Evolutionary conservation across 2,329 filamentous ascomycete genomes (phyloP).

Genomic region (Pseudogymnoascus sp.): DNA sequence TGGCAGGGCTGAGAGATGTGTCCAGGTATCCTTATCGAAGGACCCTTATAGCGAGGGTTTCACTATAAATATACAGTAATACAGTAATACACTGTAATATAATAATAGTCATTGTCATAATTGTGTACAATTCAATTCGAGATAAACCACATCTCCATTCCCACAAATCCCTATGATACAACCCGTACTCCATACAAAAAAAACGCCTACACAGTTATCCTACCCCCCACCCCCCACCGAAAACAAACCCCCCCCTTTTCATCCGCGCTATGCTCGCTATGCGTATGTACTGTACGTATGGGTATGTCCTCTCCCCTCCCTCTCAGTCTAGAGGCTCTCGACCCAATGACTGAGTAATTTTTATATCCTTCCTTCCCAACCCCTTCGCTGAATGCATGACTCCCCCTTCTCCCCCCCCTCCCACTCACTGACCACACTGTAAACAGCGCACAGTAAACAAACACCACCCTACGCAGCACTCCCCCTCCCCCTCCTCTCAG

Average conservation of each 20-base stretch:
- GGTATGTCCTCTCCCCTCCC: background rate
- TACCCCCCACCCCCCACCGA: background rate
- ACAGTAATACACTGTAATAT: background rate
- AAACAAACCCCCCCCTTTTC: background rate
- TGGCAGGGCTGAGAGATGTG: background rate
- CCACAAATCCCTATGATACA: background rate
- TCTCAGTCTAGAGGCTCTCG: background rate
- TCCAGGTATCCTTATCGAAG: background rate
- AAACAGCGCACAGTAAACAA: no score
- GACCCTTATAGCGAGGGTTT: background rate
- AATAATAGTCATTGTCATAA: background rate
- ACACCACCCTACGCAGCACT: background rate
- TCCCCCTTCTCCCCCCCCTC: conserved; percentile 42
- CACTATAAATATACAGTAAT: background rate
- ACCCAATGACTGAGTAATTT: background rate
- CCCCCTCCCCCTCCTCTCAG: conserved; percentile 48
- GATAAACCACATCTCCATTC: background rate
- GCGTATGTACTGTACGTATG: background rate
- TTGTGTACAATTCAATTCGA: background rate
- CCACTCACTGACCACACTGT: no score
- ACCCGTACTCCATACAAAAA: background rate
- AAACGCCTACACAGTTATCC: background rate
- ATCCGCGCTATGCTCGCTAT: conserved; percentile 1
- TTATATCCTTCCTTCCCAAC: background rate
- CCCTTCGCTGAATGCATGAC: background rate